Base-by-base conservation (phyloP, 1,139 yeast genomes). In the Geotrichum citri-aurantii region DNA sequence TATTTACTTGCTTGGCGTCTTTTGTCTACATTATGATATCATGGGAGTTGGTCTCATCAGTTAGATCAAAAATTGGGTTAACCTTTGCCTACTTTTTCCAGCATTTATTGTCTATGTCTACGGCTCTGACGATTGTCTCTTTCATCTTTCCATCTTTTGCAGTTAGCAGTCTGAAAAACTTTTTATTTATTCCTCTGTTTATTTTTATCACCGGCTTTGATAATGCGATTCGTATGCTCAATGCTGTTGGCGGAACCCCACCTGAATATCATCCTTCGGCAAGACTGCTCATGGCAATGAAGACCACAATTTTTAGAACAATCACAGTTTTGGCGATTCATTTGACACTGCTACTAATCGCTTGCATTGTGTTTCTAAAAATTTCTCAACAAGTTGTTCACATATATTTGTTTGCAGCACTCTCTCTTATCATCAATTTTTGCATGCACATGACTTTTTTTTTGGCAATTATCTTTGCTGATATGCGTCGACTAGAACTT, bases 401-500 rank as follows among this genome's bases (percentile, higher is more conserved):
- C 51, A 74, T 76, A 50, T 77, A 81, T 55, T 61, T 73, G 14
- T 79, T 79, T 64, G 70, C 77, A 1, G 64, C 73, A 1, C 57
- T 78, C 44, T 78, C 84, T 0, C 66, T 86, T 33, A 42, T 81
- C 1, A 69, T 85, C 47, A 90, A 86, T 64, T 83, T 81, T 64
- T 59, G 79, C 3, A 46, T 88, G 53, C 90, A 85, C 64, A 67
- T 82, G 56, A 81, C 92, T 0, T 87, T 77, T 68, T 80, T 87
- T 62, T 75, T 84, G 0, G 84, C 91, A 0, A 81, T 86, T 0
- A 72, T 88, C 19, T 78, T 85, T 37, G 80, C 88, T 51, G 96
- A 89, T 72, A 73, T 85, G 52, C 79, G 83, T 52, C 77, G 90
- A 59, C 71, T 80, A 48, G 91, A 86, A 65, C 75, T 86, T 23